A percentile compares a stretch with the other conserved stretches of the same genome.
Conservation (phyloP, 352 stramenopile species). For the Pythium aquatile region DNA sequence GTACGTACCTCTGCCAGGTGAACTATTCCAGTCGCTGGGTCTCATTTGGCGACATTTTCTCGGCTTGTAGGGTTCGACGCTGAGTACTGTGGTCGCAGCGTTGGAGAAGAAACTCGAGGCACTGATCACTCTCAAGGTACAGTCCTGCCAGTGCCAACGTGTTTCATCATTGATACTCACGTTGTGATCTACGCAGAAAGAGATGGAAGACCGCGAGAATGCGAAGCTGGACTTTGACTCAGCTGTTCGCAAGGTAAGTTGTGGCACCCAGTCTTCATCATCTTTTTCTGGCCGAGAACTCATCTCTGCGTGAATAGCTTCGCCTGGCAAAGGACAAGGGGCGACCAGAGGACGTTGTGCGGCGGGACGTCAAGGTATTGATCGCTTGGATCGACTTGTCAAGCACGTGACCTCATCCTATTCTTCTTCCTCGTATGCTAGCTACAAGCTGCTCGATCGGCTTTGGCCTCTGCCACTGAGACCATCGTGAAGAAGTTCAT, state of each 20-base stretch:
- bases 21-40: background rate
- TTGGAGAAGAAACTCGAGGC: slow-evolving; percentile 44
- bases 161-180: background rate
- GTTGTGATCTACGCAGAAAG: slow-evolving; percentile 23
- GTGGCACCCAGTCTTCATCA: too few relatives aligned
- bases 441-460: slow-evolving; percentile 27
- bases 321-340: slow-evolving; percentile 29
- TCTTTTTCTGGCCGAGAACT: too few relatives aligned
- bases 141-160: background rate
- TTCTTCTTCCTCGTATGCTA: background rate
- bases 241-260: slow-evolving; percentile 30
- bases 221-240: slow-evolving; percentile 42
- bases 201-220: slow-evolving; percentile 37
- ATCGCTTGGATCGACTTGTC: too few relatives aligned
- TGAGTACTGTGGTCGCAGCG: slow-evolving; percentile 32
- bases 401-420: too few relatives aligned
- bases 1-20: slow-evolving; percentile 11
- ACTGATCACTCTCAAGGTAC: slow-evolving; percentile 32
- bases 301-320: slow-evolving; percentile 15
- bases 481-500: slow-evolving; percentile 37
- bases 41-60: background rate
- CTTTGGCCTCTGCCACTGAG: slow-evolving; percentile 24
- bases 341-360: slow-evolving; percentile 28
- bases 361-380: slow-evolving; percentile 34
- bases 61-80: slow-evolving; percentile 24